These are phyloP conservation scores for Entophlyctis luteolus DNA, from an alignment of 192 early-diverging fungal genomes.

Conservation along the genomic window DNA sequence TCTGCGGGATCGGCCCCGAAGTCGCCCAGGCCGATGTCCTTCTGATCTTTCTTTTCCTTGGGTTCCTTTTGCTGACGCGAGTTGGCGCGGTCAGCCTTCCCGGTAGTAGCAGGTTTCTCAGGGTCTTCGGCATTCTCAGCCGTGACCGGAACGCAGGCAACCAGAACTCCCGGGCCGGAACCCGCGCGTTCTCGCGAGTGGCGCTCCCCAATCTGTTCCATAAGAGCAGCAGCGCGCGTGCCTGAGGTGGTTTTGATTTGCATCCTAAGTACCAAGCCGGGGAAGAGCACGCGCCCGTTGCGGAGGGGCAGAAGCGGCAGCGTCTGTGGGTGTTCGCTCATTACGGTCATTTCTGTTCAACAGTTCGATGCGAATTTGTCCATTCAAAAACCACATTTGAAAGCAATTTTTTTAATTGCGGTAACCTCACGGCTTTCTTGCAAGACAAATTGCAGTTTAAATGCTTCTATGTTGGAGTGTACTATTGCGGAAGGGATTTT, in stretches of 20 bases:
- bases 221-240: slow-evolving; percentile 51
- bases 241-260: slow-evolving; percentile 43
- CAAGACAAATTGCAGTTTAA: no score
- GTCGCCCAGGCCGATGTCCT: background rate
- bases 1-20: slow-evolving; percentile 42
- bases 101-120: background rate
- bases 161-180: slow-evolving; percentile 20
- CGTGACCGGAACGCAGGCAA: slow-evolving; percentile 20
- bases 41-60: background rate
- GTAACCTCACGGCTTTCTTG: no score
- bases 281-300: slow-evolving; percentile 54
- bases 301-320: slow-evolving; percentile 40
- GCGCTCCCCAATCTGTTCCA: slow-evolving; percentile 50
- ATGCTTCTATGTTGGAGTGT: no score
- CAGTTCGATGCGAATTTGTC: no score
- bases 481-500: no score
- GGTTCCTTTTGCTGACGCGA: background rate
- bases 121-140: background rate
- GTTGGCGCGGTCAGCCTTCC: background rate
- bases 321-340: slow-evolving; percentile 1
- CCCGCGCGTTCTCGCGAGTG: background rate
- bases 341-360: no score
- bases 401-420: no score
- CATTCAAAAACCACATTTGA: no score
- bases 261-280: slow-evolving; percentile 58